Evolutionary conservation across 257 asterid species (phyloP), one percentile per base, ranked within the genome.

Genomic region (Ehretia macrophylla): DNA sequence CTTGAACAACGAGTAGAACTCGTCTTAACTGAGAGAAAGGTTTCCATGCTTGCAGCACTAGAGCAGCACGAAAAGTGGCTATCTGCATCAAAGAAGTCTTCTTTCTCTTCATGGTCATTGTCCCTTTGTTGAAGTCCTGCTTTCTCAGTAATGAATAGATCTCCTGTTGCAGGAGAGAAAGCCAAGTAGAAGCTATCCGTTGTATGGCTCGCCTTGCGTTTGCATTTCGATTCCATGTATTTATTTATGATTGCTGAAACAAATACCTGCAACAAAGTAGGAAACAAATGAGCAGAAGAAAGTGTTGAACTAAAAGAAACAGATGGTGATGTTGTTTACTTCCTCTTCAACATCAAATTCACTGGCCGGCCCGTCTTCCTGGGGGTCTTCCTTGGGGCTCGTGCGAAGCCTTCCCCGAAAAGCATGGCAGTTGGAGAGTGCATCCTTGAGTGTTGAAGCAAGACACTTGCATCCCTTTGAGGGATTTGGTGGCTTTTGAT

Each of bases 181-280:
- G 78, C 85, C 83, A 86, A 82, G 45, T 66, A 58, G 66, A 74
- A 60, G 64, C 72, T 56, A 10, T 79, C 83, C 14, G 57, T 48
- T 23, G 72, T 68, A 18, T 58, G 12, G 65, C 77, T 22, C 10
- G 73, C 47, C 32, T 65, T 74, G 52, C 82, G 70, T 14, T 62
- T 83, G 83, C 75, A 55, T 77, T 83, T 88, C 0, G 78, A 76
- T 45, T 88, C 95, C 81, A 65, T 67, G 80, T 82, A 88, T 57
- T 67, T 79, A 61, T 83, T 78, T 67, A 88, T 77, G 63, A 88
- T 56, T 51, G 79, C 87, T 37, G 95, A 88, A 58, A 88, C 90
- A 75, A 79, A 79, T 18, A 80, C 84, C 96, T 88, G 84, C 46
- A 62, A 57, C 55, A 20, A 14, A 60, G 11, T 11, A 16, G 4